phyloP scores from a whole-genome alignment of 108 stramenopile species.

The Conticribra guillardii region DNA sequence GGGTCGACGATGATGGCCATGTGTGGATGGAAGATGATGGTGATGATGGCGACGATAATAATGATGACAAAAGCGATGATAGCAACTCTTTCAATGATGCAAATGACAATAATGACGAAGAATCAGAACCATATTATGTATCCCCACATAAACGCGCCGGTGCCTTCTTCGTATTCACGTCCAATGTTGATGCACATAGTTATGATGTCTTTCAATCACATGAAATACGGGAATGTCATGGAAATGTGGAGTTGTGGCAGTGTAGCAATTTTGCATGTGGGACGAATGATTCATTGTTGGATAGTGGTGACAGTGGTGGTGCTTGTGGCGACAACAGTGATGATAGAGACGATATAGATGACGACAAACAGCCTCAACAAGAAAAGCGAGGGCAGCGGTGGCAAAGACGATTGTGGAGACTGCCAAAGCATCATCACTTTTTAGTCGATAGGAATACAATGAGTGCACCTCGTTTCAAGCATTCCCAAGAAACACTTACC shows the following conservation, averaged over 20 bases:
- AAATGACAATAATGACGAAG: not conserved
- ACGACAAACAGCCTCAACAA: too few species aligned
- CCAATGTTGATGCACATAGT: slow-evolving; percentile 56
- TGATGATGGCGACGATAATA: not conserved
- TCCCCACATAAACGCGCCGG: slow-evolving; percentile 39
- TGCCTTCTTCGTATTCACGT: slow-evolving; percentile 55
- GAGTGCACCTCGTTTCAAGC: slow-evolving; percentile 23
- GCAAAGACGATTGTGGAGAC: slow-evolving; percentile 37
- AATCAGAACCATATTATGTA: slow-evolving; percentile 38
- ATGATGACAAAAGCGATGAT: not conserved
- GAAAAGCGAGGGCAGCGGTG: too few species aligned
- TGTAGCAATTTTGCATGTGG: slow-evolving; percentile 30
- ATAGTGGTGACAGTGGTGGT: not conserved
- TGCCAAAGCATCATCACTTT: slow-evolving; percentile 31
- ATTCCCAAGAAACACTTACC: slow-evolving; percentile 11
- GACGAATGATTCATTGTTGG: slow-evolving; percentile 9
- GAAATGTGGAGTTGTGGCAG: slow-evolving; percentile 51
- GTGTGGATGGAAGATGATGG: not conserved
- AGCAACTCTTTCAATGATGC: not conserved
- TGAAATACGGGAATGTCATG: slow-evolving; percentile 54
- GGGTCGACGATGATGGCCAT: not conserved
- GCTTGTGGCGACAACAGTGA: not conserved
- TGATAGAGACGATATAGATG: not conserved
- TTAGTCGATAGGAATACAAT: slow-evolving; percentile 15
- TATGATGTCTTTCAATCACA: slow-evolving; percentile 48